Evolutionary conservation across 768 basidiomycete genomes (phyloP).

Genomic region (Xerocomus potaroensis): DNA sequence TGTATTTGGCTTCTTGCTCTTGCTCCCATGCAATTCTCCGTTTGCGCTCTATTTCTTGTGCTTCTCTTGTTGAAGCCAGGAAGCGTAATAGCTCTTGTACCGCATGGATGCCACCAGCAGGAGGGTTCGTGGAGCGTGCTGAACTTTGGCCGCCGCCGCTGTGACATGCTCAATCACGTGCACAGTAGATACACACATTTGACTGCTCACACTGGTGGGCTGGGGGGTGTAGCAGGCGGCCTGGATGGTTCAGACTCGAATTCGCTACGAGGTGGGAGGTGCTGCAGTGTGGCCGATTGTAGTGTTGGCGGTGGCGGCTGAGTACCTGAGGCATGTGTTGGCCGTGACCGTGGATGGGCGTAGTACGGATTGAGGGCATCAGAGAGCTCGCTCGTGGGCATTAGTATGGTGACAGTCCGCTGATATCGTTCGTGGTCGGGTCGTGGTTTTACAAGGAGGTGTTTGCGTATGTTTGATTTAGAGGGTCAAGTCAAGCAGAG

Average conservation of each 20-base stretch:
- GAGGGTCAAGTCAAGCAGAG: constrained; percentile 23
- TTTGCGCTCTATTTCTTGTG: constrained; percentile 55
- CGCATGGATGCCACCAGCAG: constrained; percentile 37
- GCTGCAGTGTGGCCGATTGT: constrained; percentile 33
- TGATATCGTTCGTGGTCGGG: too few species aligned
- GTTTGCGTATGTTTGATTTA: constrained; percentile 30
- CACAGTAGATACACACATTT: background rate
- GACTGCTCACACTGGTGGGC: constrained; percentile 36
- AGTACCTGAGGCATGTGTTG: constrained; percentile 9
- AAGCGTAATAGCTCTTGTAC: constrained; percentile 61
- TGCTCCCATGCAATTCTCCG: constrained; percentile 65
- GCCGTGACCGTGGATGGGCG: constrained; percentile 39
- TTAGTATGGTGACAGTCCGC: too few species aligned
- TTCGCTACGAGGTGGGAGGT: constrained; percentile 59
- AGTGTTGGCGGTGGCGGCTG: constrained; percentile 26
- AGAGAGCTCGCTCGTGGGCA: constrained; percentile 71
- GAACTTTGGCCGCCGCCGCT: constrained; percentile 11
- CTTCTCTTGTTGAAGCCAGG: constrained; percentile 52
- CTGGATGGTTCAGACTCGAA: constrained; percentile 47
- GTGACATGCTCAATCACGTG: background rate
- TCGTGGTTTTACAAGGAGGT: constrained; percentile 9
- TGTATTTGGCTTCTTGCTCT: constrained; percentile 59
- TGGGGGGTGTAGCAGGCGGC: constrained; percentile 22
- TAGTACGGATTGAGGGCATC: constrained; percentile 74
- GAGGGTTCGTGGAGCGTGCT: constrained; percentile 25